A percentile compares a stretch with the other conserved stretches of the same genome.
These are phyloP conservation scores for Westerdykella aurantiaca DNA, from an alignment of 2,329 filamentous ascomycete species.

Conservation along the genomic window DNA sequence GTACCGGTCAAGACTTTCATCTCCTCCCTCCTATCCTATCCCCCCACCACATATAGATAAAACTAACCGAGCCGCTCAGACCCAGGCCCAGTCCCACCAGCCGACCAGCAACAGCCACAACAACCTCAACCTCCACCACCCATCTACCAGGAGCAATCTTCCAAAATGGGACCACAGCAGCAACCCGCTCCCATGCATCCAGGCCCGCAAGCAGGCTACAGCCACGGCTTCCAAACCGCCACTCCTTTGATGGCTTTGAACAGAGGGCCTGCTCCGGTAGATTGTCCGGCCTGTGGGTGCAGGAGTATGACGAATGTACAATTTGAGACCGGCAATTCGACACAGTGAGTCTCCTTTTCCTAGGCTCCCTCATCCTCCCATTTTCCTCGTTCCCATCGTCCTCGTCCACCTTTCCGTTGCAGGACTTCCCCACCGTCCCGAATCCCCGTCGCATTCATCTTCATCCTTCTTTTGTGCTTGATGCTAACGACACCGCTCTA, in stretches of 20 bases:
- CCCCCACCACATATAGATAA: conserved; percentile 14
- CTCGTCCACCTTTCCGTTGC: no score
- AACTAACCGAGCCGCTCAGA: conserved; percentile 5
- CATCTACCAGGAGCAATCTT: conserved; percentile 20
- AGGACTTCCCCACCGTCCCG: no score
- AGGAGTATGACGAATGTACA: conserved; percentile 35
- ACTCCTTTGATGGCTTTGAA: conserved; percentile 30
- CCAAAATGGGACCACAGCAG: conserved; percentile 32
- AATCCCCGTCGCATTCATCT: not conserved
- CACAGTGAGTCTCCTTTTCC: conserved; percentile 33
- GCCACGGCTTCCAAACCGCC: conserved; percentile 25
- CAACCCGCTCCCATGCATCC: conserved; percentile 19
- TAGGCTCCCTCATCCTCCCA: no score
- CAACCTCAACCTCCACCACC: conserved; percentile 23
- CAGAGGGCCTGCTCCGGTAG: conserved; percentile 39
- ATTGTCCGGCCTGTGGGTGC: conserved; percentile 45
- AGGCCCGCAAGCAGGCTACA: no score
- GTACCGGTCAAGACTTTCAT: no score
- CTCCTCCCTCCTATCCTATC: conserved; percentile 13
- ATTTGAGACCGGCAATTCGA: conserved; percentile 37
- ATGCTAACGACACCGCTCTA: conserved; percentile 14
- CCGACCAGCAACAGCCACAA: conserved; percentile 2
- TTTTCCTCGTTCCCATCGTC: no score
- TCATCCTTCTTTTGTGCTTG: not conserved
- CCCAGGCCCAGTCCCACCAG: conserved; percentile 5